Evolutionary conservation across 2,329 filamentous ascomycete genomes (phyloP), one percentile per base, ranked within the genome.

Genomic region (Coniochaeta sp.): DNA sequence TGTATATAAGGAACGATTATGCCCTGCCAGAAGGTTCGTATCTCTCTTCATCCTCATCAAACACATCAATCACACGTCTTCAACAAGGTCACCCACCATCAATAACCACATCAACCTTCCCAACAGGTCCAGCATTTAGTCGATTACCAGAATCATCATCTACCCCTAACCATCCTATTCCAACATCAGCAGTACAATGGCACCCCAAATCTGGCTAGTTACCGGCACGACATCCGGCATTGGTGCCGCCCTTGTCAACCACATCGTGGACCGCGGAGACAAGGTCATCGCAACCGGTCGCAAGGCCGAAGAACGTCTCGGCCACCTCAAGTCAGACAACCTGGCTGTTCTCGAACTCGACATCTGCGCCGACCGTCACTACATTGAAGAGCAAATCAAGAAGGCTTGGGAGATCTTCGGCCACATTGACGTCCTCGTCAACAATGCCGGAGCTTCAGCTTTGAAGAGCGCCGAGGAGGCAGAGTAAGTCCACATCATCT

Each of bases 171-270:
- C 32, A 51, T 16, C 38, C 22, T 8, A 4, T 9, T 7, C 13
- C 28, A 22, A n/a, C 30, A 20, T 12, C n/a, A 38, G 24, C 26
- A n/a, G 47, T 12, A 55, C 49, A 49, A 65, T 67, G 64, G 38
- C 62, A n/a, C n/a, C n/a, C n/a, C n/a, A n/a, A 8, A 52, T 67
- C 6, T 68, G 63, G 62, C 62, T 70, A 22, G 55, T 68, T 14
- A 69, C 66, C 18, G 67, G 64, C 16, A 58, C 61, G 10, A 64
- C 66, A 26, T 63, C 65, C 1, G 66, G 66, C 6, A 61, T 69
- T 49, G 66, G 66, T 0, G 58, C 58, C 3, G 57, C 59, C 5
- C 50, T 65, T 16, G 52, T 64, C 46, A 32, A 58, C 3, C 52
- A 64, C 9, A 58, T 67, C 32, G 50, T 62, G 20, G 30, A 53